Percentiles rank a stretch among this genome's conserved stretches.
Evolutionary conservation across 148 eudicot species (phyloP).

Genomic region (Rhododendron simsii): DNA sequence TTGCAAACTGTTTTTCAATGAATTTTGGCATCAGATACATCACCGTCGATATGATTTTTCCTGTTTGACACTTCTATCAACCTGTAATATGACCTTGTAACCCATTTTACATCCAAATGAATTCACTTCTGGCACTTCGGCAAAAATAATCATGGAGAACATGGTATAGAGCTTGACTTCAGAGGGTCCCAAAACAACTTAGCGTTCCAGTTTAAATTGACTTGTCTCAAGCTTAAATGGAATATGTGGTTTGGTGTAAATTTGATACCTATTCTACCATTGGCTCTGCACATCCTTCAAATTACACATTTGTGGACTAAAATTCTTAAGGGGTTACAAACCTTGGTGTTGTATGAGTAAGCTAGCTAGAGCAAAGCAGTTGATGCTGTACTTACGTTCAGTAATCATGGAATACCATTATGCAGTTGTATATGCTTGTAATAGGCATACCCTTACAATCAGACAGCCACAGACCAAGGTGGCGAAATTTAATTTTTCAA

Average conservation of each 20-base stretch:
- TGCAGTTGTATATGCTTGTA: neutral
- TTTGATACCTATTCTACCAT: neutral
- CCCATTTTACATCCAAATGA: neutral
- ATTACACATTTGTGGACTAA: neutral
- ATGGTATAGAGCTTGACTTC: neutral
- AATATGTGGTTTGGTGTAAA: neutral
- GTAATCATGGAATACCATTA: neutral
- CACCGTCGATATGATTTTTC: neutral
- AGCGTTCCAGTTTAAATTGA: neutral
- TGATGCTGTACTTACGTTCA: neutral
- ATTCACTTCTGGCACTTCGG: neutral
- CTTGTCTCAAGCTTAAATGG: neutral
- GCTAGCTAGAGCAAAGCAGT: neutral
- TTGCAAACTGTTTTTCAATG: neutral
- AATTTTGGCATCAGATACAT: neutral
- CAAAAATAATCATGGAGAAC: neutral
- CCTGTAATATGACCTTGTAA: neutral
- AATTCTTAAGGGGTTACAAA: neutral
- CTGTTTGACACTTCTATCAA: neutral
- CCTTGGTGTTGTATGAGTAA: conserved; percentile 2
- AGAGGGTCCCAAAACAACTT: neutral
- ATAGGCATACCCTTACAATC: neutral
- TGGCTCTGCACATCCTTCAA: neutral
- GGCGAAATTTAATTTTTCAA: neutral
- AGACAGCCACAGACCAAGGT: neutral